Evolutionary conservation across 306 rosid genomes (phyloP).

Genomic region (Vachellia collinsii): DNA sequence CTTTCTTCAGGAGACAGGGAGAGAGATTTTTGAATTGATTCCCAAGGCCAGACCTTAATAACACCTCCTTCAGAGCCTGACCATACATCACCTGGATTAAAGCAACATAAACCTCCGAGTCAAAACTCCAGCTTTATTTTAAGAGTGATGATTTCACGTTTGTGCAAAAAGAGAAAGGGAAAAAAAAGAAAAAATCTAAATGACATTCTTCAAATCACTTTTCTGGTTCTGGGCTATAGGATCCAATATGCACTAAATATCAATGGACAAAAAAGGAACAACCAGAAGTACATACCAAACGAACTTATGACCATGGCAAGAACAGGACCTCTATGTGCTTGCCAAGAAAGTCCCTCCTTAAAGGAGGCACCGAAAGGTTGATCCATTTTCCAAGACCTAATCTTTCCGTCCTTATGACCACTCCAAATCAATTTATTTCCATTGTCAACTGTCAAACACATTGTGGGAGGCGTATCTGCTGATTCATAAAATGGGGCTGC

Average conservation of each 20-base stretch:
- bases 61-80: conserved; percentile 92
- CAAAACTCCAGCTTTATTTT: not conserved
- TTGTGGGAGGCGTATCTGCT: conserved; percentile 68
- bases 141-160: not conserved
- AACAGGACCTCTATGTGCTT: conserved; percentile 88
- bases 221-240: not conserved
- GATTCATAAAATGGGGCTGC: conserved; percentile 92
- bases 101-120: conserved; percentile 21
- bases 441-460: conserved; percentile 65
- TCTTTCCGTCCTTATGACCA: conserved; percentile 97
- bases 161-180: not conserved
- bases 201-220: not conserved
- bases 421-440: conserved; percentile 78
- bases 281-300: conserved; percentile 48
- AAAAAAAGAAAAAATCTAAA: not conserved
- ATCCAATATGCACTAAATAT: not conserved
- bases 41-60: conserved; percentile 96
- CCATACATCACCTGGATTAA: conserved; percentile 85
- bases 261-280: not conserved
- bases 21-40: conserved; percentile 89
- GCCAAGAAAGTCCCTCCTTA: conserved; percentile 99
- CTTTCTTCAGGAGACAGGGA: conserved; percentile 85
- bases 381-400: conserved; percentile 89
- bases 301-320: conserved; percentile 69
- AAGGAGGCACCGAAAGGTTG: conserved; percentile 69